These are phyloP conservation scores for Venturia nashicola DNA, from an alignment of 2,329 filamentous ascomycete species.

Conservation along the genomic window DNA sequence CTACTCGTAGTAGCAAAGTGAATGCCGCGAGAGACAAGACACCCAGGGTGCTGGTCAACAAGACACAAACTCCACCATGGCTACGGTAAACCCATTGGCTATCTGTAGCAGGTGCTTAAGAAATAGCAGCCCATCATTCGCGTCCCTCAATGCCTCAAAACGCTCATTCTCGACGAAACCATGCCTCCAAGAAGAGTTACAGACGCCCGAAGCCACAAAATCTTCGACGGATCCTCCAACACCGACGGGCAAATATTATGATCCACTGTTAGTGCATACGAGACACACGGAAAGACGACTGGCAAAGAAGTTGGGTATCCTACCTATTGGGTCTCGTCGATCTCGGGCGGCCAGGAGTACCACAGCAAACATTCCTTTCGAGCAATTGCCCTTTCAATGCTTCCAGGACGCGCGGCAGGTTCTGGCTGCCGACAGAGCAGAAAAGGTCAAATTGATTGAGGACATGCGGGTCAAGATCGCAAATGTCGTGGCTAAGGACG, in stretches of 20 bases:
- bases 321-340: constrained; percentile 6
- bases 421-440: constrained; percentile 62
- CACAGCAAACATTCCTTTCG: constrained; percentile 54
- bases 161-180: constrained; percentile 20
- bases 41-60: too few relatives aligned
- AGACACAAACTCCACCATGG: neutral
- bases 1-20: too few relatives aligned
- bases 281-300: constrained; percentile 43
- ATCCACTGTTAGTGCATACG: constrained; percentile 57
- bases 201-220: neutral
- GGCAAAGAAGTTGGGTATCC: neutral
- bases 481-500: constrained; percentile 45
- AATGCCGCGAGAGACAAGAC: neutral
- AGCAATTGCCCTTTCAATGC: constrained; percentile 90
- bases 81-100: neutral
- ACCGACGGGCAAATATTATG: constrained; percentile 22
- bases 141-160: neutral
- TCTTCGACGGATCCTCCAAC: neutral
- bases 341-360: constrained; percentile 40
- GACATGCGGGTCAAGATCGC: constrained; percentile 57
- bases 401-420: constrained; percentile 92
- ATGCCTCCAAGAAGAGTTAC: neutral
- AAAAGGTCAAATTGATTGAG: constrained; percentile 67
- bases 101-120: constrained; percentile 6
- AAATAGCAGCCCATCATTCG: neutral